Conservation (phyloP, 208 protist genomes). For the Trypanosoma brucei region DNA sequence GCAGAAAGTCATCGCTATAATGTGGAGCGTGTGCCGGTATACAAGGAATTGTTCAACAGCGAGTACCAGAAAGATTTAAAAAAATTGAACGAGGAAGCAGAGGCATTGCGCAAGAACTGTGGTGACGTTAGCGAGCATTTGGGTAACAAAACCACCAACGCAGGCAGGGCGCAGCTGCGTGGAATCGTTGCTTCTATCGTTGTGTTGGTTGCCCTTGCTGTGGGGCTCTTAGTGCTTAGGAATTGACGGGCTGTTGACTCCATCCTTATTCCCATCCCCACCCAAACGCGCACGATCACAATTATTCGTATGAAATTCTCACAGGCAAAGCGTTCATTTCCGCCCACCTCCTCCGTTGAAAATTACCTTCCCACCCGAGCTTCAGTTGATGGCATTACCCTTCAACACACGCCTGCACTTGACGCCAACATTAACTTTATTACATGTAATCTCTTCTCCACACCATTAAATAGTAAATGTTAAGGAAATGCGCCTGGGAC, state of each 20-base stretch:
- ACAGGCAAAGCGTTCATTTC: too few species aligned
- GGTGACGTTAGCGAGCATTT: neutral
- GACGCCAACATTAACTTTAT: too few species aligned
- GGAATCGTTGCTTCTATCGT: neutral
- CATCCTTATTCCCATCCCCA: too few species aligned
- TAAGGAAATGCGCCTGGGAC: too few species aligned
- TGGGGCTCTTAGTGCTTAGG: neutral
- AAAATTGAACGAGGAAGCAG: constrained; percentile 3
- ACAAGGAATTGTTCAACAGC: constrained; percentile 41
- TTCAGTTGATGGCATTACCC: too few species aligned
- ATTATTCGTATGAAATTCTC: too few species aligned
- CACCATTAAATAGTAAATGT: too few species aligned
- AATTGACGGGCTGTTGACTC: neutral
- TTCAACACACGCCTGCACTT: too few species aligned
- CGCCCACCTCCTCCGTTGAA: too few species aligned
- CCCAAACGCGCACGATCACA: too few species aligned
- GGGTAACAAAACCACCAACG: neutral
- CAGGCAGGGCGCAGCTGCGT: neutral
- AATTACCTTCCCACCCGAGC: too few species aligned
- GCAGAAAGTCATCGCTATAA: constrained; percentile 50
- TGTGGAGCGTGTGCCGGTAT: constrained; percentile 31
- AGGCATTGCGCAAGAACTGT: neutral
- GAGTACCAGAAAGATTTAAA: constrained; percentile 35
- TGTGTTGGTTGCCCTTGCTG: neutral
- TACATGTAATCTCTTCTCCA: too few species aligned